Percentiles rank a stretch among this genome's conserved stretches.
These are phyloP conservation scores for Russula sp. DNA, from an alignment of 768 basidiomycete genomes.

Conservation along the genomic window DNA sequence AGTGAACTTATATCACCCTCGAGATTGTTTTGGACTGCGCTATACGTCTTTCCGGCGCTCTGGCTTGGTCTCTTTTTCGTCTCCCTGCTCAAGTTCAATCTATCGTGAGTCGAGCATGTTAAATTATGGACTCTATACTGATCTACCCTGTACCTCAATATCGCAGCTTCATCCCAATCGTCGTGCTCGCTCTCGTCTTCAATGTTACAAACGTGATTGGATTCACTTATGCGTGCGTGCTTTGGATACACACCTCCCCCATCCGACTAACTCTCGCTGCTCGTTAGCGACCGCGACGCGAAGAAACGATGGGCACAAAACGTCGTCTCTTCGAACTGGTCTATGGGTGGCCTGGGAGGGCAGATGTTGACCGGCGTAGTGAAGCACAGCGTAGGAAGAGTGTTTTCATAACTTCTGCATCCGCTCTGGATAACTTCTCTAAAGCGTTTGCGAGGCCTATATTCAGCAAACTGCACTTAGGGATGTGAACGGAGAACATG, in stretches of 20 bases:
- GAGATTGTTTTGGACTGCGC: constrained; percentile 53
- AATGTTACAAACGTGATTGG: constrained; percentile 94
- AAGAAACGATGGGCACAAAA: constrained; percentile 86
- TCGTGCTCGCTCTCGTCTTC: constrained; percentile 90
- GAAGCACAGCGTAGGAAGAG: constrained; percentile 70
- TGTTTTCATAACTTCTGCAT: constrained; percentile 43
- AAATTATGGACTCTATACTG: neutral
- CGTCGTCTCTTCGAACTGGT: constrained; percentile 64
- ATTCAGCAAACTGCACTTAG: neutral
- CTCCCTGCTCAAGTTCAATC: constrained; percentile 81
- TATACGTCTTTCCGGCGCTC: constrained; percentile 83
- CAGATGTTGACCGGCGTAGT: constrained; percentile 78
- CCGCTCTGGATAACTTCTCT: neutral
- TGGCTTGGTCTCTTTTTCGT: constrained; percentile 87
- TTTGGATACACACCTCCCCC: neutral
- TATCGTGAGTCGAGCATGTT: constrained; percentile 54
- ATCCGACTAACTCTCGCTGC: neutral
- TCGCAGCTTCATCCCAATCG: constrained; percentile 87
- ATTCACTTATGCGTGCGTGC: constrained; percentile 86
- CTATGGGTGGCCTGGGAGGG: constrained; percentile 76
- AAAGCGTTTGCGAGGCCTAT: neutral
- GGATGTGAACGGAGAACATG: constrained; percentile 3
- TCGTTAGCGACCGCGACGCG: constrained; percentile 76
- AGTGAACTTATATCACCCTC: neutral
- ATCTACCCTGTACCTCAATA: constrained; percentile 17